Percentiles rank a stretch among this genome's conserved stretches.
Evolutionary conservation across 139 green algal genomes (phyloP).

Genomic region (Chlorella sorokiniana): DNA sequence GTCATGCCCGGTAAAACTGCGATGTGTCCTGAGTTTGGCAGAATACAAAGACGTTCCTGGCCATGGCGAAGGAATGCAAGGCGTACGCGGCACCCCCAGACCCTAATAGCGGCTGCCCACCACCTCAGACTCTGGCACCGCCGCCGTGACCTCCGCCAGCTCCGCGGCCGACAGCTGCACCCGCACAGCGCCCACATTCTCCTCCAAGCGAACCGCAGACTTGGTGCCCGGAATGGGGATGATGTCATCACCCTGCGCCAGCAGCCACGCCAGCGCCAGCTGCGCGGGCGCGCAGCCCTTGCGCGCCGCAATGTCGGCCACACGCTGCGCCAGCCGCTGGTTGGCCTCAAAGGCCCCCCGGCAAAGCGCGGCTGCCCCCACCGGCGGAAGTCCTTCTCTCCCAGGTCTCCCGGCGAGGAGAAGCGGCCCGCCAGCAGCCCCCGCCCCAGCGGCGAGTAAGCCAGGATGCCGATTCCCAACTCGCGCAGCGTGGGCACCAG

Average conservation of each 20-base stretch:
- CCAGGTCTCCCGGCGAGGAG: slow-evolving; percentile 17
- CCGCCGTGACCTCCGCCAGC: slow-evolving; percentile 38
- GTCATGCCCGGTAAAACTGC: too few species aligned
- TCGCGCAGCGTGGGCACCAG: slow-evolving; percentile 62
- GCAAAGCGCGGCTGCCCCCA: slow-evolving; percentile 22
- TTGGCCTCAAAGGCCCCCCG: slow-evolving; percentile 58
- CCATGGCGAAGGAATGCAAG: too few species aligned
- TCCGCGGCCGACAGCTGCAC: slow-evolving; percentile 51
- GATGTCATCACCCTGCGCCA: slow-evolving; percentile 69
- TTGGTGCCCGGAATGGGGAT: slow-evolving; percentile 61
- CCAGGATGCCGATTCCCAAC: slow-evolving; percentile 73
- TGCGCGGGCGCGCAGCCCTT: slow-evolving; percentile 72
- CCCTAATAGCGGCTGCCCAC: background rate
- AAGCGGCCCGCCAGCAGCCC: slow-evolving; percentile 64
- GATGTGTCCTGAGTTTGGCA: too few species aligned
- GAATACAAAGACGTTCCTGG: too few species aligned
- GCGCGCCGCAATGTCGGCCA: slow-evolving; percentile 55
- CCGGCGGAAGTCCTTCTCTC: slow-evolving; percentile 44
- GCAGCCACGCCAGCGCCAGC: slow-evolving; percentile 79
- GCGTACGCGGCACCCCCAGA: too few species aligned
- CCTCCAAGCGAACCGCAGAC: slow-evolving; percentile 25
- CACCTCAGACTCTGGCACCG: slow-evolving; percentile 22
- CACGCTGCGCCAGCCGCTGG: slow-evolving; percentile 58
- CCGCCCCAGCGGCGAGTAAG: slow-evolving; percentile 71
- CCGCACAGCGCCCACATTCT: slow-evolving; percentile 44